phyloP scores from a whole-genome alignment of 345 rosid genomes.

The Moringa oleifera region DNA sequence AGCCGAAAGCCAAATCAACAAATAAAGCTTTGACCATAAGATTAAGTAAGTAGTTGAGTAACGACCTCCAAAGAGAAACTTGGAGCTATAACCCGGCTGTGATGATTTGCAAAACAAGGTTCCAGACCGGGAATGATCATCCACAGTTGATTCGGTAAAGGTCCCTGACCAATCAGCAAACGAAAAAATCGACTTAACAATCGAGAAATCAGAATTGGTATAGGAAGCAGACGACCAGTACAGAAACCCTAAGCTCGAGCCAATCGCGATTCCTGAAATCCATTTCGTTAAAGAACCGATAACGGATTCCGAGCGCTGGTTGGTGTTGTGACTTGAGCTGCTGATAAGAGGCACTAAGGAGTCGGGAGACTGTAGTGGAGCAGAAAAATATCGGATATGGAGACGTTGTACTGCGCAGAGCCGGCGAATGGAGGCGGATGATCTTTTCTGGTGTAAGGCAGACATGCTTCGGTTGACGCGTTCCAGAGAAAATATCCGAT shows the following conservation, averaged over 20 bases:
- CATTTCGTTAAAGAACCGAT: slow-evolving; percentile 31
- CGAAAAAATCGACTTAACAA: slow-evolving; percentile 27
- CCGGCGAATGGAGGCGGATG: slow-evolving; percentile 34
- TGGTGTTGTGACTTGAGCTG: slow-evolving; percentile 15
- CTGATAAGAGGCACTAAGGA: slow-evolving; percentile 22
- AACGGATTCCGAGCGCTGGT: slow-evolving; percentile 4
- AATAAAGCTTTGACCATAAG: neutral
- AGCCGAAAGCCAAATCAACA: slow-evolving; percentile 1
- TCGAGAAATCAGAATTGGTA: slow-evolving; percentile 23
- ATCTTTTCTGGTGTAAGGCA: slow-evolving; percentile 31
- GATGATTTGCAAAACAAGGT: slow-evolving; percentile 49
- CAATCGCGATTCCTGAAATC: slow-evolving; percentile 45
- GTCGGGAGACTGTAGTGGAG: slow-evolving; percentile 22
- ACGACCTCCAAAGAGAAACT: slow-evolving; percentile 60
- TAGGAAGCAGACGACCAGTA: slow-evolving; percentile 37
- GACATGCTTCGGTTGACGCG: slow-evolving; percentile 25
- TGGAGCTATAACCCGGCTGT: slow-evolving; percentile 53
- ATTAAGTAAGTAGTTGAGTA: neutral
- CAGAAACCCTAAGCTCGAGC: slow-evolving; percentile 58
- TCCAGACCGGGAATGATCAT: slow-evolving; percentile 20
- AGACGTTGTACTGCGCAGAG: slow-evolving; percentile 37
- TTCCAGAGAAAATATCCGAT: neutral
- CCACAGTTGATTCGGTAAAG: slow-evolving; percentile 20
- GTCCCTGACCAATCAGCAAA: slow-evolving; percentile 44
- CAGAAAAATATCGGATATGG: slow-evolving; percentile 36